Percentiles rank a stretch among this genome's conserved stretches.
Conservation (phyloP, 1,284 basidiomycete species). For the Ganoderma lingzhi region DNA sequence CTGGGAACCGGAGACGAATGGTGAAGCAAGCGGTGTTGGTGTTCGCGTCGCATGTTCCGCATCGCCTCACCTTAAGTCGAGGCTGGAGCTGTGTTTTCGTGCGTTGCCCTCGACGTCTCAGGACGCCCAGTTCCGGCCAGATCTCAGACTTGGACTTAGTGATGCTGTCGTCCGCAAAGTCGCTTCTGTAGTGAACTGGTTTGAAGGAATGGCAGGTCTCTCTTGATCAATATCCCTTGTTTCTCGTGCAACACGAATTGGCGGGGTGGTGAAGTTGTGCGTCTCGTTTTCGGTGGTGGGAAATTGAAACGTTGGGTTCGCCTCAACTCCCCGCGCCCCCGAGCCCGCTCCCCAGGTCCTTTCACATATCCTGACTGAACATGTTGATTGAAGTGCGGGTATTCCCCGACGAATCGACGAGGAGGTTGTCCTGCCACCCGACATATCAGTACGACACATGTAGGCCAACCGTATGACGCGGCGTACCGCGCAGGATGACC, state of each 20-base stretch:
- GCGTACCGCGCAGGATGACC: conserved; percentile 62
- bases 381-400: conserved; percentile 45
- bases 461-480: neutral
- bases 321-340: too few relatives aligned
- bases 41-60: conserved; percentile 61
- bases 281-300: neutral
- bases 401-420: conserved; percentile 42
- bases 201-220: conserved; percentile 71
- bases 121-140: conserved; percentile 70
- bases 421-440: conserved; percentile 42
- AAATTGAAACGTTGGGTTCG: too few relatives aligned
- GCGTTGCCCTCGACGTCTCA: conserved; percentile 71
- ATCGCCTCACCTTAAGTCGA: conserved; percentile 67
- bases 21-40: neutral
- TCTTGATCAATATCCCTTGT: conserved; percentile 6
- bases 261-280: neutral
- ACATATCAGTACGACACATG: neutral
- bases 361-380: conserved; percentile 37
- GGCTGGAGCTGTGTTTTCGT: conserved; percentile 74
- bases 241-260: neutral
- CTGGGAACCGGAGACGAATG: conserved; percentile 46
- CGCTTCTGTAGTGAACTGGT: conserved; percentile 71
- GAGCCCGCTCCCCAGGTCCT: neutral
- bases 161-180: conserved; percentile 75
- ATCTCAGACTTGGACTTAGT: conserved; percentile 72